A percentile compares a stretch with the other conserved stretches of the same genome.
Conservation (phyloP, 2,329 filamentous ascomycete genomes). For the Pyricularia grisea region DNA sequence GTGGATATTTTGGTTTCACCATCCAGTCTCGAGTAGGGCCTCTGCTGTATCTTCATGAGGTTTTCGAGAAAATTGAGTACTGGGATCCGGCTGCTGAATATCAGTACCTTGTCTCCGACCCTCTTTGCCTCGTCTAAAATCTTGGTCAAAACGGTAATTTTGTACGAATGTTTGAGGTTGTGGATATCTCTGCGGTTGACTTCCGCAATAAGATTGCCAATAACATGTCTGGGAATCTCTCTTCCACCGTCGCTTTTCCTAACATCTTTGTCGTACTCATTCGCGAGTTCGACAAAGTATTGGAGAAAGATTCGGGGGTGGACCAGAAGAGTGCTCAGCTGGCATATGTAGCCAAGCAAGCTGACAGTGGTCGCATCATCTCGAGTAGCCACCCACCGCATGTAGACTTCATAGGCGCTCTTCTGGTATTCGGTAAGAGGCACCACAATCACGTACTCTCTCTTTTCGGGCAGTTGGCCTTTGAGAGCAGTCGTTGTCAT, state of each 20-base stretch:
- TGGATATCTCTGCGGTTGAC: slow-evolving; percentile 30
- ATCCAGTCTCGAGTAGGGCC: slow-evolving; percentile 53
- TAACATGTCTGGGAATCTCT: slow-evolving; percentile 15
- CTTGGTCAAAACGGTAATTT: slow-evolving; percentile 54
- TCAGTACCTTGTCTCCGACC: slow-evolving; percentile 62
- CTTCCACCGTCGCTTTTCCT: slow-evolving; percentile 1
- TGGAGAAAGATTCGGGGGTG: slow-evolving; percentile 38
- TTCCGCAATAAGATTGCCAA: slow-evolving; percentile 21
- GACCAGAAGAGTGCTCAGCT: slow-evolving; percentile 39
- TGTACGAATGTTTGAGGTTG: slow-evolving; percentile 51
- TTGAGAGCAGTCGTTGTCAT: slow-evolving; percentile 57
- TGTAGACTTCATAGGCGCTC: slow-evolving; percentile 46
- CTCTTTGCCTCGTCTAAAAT: slow-evolving; percentile 59
- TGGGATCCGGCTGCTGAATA: slow-evolving; percentile 67
- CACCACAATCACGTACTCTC: slow-evolving; percentile 72
- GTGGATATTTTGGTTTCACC: slow-evolving; percentile 46
- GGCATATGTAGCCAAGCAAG: slow-evolving; percentile 27
- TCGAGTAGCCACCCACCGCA: slow-evolving; percentile 13
- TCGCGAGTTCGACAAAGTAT: slow-evolving; percentile 13
- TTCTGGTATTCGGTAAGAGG: slow-evolving; percentile 58
- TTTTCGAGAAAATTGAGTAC: slow-evolving; percentile 61
- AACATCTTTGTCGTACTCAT: slow-evolving; percentile 17
- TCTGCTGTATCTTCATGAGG: slow-evolving; percentile 38
- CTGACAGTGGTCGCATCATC: slow-evolving; percentile 6
- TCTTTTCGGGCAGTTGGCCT: slow-evolving; percentile 61